Evolutionary conservation across 2,329 filamentous ascomycete species (phyloP).

Genomic region (Incumbomyces lentus): DNA sequence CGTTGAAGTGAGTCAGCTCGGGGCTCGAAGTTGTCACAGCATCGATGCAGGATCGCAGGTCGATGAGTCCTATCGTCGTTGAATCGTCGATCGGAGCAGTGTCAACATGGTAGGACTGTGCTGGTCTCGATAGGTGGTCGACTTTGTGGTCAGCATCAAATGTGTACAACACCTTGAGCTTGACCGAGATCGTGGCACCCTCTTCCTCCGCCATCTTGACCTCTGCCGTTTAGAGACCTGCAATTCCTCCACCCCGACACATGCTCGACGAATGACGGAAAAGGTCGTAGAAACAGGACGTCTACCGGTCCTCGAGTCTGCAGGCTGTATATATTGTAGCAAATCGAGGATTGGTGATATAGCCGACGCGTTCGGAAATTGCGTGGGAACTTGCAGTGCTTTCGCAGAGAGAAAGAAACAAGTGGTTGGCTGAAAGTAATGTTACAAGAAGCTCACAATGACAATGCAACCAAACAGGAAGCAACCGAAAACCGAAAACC

Average conservation of each 20-base stretch:
- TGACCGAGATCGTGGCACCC: constrained; percentile 52
- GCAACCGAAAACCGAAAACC: too few species aligned
- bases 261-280: background rate
- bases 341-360: background rate
- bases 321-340: background rate
- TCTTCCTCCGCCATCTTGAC: constrained; percentile 5
- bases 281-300: too few species aligned
- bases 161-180: constrained; percentile 89
- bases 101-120: constrained; percentile 67
- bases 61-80: constrained; percentile 74
- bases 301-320: too few species aligned
- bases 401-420: background rate
- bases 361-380: too few species aligned
- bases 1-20: constrained; percentile 64
- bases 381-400: background rate
- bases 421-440: background rate
- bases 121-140: constrained; percentile 79
- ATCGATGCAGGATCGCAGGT: constrained; percentile 76
- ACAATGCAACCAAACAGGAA: background rate
- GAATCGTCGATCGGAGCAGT: constrained; percentile 71
- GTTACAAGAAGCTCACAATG: constrained; percentile 4
- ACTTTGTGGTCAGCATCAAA: constrained; percentile 84
- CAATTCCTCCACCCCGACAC: background rate
- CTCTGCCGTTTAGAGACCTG: background rate
- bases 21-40: constrained; percentile 72